phyloP scores from a whole-genome alignment of 257 asterid species.

The Penstemon eatonii region DNA sequence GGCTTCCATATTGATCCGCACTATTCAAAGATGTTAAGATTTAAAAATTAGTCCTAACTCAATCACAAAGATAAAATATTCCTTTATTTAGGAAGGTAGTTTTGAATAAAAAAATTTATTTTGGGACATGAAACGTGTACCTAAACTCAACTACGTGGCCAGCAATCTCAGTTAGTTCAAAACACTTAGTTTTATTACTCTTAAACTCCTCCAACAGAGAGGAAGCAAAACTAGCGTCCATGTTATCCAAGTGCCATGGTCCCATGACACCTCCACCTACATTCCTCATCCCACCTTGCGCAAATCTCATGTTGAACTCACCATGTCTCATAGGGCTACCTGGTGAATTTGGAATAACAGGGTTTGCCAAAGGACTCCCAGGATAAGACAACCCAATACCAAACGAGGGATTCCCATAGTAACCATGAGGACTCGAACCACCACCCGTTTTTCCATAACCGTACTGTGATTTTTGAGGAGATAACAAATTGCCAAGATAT shows the following conservation, averaged over 20 bases:
- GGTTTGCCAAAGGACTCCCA: conserved; percentile 76
- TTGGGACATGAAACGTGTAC: conserved; percentile 33
- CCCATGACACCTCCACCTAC: conserved; percentile 70
- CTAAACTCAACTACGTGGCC: conserved; percentile 97
- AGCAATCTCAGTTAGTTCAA: conserved; percentile 86
- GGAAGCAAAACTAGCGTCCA: conserved; percentile 65
- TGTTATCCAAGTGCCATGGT: conserved; percentile 78
- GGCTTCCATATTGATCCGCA: conserved; percentile 96
- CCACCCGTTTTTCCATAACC: conserved; percentile 51
- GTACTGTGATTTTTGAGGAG: conserved; percentile 78
- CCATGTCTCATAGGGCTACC: conserved; percentile 85
- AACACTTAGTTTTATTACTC: conserved; percentile 81
- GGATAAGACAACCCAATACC: conserved; percentile 82
- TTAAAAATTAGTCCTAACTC: conserved; percentile 22
- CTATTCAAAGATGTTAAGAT: conserved; percentile 36
- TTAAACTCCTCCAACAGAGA: conserved; percentile 92
- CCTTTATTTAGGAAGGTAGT: not conserved
- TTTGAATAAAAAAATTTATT: no score
- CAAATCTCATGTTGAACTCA: conserved; percentile 62
- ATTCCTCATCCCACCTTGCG: conserved; percentile 66
- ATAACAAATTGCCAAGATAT: conserved; percentile 57
- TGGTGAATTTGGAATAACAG: conserved; percentile 56
- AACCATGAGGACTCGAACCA: conserved; percentile 72
- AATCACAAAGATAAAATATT: not conserved
- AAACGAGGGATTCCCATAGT: conserved; percentile 60